Evolutionary conservation across 768 basidiomycete genomes (phyloP).

Genomic region (Lactifluus volemus): DNA sequence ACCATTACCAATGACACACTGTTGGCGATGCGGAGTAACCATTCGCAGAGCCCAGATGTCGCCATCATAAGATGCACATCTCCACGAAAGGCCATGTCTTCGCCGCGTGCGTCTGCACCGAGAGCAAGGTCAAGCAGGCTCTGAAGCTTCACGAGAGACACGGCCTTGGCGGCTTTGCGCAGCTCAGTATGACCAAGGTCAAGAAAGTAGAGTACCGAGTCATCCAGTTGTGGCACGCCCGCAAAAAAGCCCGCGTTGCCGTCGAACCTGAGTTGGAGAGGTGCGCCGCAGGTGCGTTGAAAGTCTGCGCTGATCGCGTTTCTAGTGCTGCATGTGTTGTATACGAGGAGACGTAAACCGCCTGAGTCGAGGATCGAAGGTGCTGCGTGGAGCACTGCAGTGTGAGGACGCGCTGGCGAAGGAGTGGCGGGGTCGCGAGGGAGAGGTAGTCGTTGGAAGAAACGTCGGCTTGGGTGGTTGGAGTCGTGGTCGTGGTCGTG

Average conservation of each 20-base stretch:
- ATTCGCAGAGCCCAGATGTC: conserved; percentile 6
- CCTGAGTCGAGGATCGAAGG: conserved; percentile 76
- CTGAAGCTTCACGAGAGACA: conserved; percentile 85
- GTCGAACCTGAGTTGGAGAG: conserved; percentile 90
- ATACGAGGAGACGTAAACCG: conserved; percentile 80
- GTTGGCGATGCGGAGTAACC: too few relatives aligned
- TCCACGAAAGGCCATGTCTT: too few relatives aligned
- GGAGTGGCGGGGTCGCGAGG: conserved; percentile 46
- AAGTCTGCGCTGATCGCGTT: conserved; percentile 53
- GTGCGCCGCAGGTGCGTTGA: conserved; percentile 54
- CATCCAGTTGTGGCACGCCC: conserved; percentile 66
- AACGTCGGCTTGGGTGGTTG: conserved; percentile 43
- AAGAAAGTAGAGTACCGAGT: conserved; percentile 73
- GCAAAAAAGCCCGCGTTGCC: conserved; percentile 88
- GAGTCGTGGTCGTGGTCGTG: too few relatives aligned
- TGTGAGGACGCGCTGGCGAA: conserved; percentile 57
- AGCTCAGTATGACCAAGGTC: conserved; percentile 82
- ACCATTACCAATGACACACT: conserved; percentile 31
- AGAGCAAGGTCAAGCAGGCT: conserved; percentile 87
- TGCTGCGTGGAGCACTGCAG: conserved; percentile 35
- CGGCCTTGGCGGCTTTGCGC: conserved; percentile 73
- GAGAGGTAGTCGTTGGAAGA: conserved; percentile 94
- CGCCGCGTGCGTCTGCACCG: conserved; percentile 43
- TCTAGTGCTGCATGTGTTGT: conserved; percentile 73
- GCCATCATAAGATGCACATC: conserved; percentile 28